Conservation (phyloP, 1,284 basidiomycete species). For the Leccinum subfulvum region DNA sequence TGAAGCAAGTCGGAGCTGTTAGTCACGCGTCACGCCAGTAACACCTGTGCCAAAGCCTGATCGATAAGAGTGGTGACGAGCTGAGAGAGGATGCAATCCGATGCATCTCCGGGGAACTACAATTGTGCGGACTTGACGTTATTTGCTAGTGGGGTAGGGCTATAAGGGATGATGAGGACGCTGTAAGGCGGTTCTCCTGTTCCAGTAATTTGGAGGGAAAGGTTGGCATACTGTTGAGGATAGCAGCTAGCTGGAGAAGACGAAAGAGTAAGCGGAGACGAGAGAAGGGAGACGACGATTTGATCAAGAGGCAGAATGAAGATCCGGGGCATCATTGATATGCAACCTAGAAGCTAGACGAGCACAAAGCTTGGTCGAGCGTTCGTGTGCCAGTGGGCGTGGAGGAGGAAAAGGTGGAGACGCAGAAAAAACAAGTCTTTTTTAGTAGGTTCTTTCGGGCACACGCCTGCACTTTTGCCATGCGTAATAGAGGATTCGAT, state of each 20-base stretch:
- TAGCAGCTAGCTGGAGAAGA: conserved; percentile 41
- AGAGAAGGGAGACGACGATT: conserved; percentile 21
- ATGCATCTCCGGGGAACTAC: conserved; percentile 48
- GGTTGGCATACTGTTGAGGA: conserved; percentile 63
- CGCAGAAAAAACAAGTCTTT: conserved; percentile 25
- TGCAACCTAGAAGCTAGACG: background rate
- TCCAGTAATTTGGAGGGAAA: conserved; percentile 50
- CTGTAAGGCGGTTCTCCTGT: conserved; percentile 63
- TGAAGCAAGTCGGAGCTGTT: conserved; percentile 53
- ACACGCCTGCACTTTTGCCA: no score
- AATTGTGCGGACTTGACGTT: conserved; percentile 62
- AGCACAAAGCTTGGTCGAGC: no score
- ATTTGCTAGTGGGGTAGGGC: conserved; percentile 56
- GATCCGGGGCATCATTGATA: background rate
- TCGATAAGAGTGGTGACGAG: conserved; percentile 43
- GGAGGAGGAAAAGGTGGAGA: conserved; percentile 43
- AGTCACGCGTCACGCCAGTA: conserved; percentile 57
- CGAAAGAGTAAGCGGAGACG: conserved; percentile 49
- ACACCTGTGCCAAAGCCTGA: conserved; percentile 67
- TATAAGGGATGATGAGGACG: conserved; percentile 64
- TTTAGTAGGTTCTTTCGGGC: no score
- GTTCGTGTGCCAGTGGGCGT: background rate
- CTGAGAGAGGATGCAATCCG: conserved; percentile 42
- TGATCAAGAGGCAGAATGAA: background rate
- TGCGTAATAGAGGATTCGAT: no score